Evolutionary conservation across 2,329 filamentous ascomycete genomes (phyloP).

Genomic region (Nemania abortiva): DNA sequence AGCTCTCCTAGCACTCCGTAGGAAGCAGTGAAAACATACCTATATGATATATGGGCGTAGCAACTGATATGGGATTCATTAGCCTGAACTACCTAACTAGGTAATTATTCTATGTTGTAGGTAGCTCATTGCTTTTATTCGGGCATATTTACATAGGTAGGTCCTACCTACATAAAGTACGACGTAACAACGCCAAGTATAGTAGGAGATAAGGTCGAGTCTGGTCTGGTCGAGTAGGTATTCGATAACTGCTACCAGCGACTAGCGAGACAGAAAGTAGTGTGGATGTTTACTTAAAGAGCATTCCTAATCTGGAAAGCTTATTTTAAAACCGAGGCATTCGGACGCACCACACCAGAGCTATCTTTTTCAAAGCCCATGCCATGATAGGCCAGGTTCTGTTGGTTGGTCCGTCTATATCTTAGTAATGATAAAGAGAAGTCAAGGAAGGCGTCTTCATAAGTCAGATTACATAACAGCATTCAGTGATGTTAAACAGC

Average conservation of each 20-base stretch:
- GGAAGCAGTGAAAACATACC: background rate
- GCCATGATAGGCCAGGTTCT: background rate
- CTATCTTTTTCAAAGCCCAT: constrained; percentile 4
- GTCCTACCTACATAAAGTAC: background rate
- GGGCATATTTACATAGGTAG: background rate
- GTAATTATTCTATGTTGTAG: background rate
- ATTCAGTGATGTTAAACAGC: too few species aligned
- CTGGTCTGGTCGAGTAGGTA: background rate
- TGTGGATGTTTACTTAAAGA: too few species aligned
- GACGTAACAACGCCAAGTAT: background rate
- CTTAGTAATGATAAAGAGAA: background rate
- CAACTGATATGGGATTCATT: background rate
- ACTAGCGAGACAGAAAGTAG: too few species aligned
- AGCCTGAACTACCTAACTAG: background rate
- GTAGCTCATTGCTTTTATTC: background rate
- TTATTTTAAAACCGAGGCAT: background rate
- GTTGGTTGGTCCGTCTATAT: background rate
- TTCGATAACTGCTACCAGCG: background rate
- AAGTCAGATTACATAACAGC: too few species aligned
- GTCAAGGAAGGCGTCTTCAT: background rate
- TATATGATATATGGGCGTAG: background rate
- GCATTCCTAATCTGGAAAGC: too few species aligned
- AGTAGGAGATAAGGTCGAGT: background rate
- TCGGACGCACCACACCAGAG: background rate
- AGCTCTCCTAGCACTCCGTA: background rate